phyloP scores from a whole-genome alignment of 1,139 yeast species.

The Magnusiomyces tetraspermus region DNA sequence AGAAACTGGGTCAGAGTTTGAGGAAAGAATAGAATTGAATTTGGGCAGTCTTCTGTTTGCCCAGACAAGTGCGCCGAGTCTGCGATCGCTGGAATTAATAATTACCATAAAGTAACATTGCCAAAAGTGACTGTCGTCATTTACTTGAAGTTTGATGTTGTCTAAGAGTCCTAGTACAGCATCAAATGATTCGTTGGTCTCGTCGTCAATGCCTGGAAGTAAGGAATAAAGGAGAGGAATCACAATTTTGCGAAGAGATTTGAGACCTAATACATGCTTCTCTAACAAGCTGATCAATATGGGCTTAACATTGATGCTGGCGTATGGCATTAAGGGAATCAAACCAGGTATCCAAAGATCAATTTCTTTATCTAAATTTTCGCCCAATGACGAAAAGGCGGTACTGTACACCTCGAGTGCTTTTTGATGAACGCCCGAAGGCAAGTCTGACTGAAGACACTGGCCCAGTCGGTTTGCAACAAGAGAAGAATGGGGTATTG shows the following conservation, averaged over 20 bases:
- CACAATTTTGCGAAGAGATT: slow-evolving; percentile 45
- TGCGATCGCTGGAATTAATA: slow-evolving; percentile 66
- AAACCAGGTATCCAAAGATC: slow-evolving; percentile 83
- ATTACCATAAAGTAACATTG: slow-evolving; percentile 65
- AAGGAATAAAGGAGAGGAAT: slow-evolving; percentile 67
- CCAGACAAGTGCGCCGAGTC: slow-evolving; percentile 80
- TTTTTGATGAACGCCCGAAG: slow-evolving; percentile 93
- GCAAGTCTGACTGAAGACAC: slow-evolving; percentile 70
- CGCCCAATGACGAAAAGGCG: slow-evolving; percentile 55
- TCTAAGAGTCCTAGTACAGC: slow-evolving; percentile 54
- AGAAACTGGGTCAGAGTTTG: slow-evolving; percentile 10
- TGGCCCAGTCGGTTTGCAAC: slow-evolving; percentile 37
- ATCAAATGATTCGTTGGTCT: slow-evolving; percentile 69
- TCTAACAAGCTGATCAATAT: slow-evolving; percentile 54
- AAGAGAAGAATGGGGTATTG: slow-evolving; percentile 40
- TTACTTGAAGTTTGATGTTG: slow-evolving; percentile 45
- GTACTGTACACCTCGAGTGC: slow-evolving; percentile 66
- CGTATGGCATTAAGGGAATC: slow-evolving; percentile 74
- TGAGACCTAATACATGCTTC: slow-evolving; percentile 46
- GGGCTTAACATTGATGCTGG: slow-evolving; percentile 82
- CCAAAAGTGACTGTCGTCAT: slow-evolving; percentile 78
- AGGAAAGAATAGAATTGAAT: slow-evolving; percentile 28
- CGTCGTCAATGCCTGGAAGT: slow-evolving; percentile 87
- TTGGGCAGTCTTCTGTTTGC: slow-evolving; percentile 58
- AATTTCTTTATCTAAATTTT: slow-evolving; percentile 19